Percentiles rank a stretch among this genome's conserved stretches.
phyloP scores from a whole-genome alignment of 345 rosid species.

The Gossypium arboreum region DNA sequence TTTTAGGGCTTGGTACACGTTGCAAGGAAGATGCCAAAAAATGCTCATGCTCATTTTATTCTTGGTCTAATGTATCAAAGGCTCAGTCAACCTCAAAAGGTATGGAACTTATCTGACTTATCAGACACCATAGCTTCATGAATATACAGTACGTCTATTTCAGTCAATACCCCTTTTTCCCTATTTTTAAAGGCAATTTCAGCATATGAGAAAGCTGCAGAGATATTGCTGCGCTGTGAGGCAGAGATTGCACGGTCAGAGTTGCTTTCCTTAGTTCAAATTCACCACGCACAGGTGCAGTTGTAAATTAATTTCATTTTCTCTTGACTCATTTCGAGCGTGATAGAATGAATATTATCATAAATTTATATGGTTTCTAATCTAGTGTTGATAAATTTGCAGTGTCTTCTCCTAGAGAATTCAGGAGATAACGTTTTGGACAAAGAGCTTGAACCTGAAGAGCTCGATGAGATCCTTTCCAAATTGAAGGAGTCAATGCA shows the following conservation, averaged over 20 bases:
- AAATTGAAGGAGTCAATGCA: conserved; percentile 73
- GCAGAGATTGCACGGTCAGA: conserved; percentile 84
- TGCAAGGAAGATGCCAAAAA: conserved; percentile 94
- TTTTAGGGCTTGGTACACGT: conserved; percentile 86
- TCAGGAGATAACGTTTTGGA: conserved; percentile 52
- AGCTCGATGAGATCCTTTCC: conserved; percentile 69
- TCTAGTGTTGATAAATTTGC: conserved; percentile 18
- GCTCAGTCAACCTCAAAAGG: conserved; percentile 89
- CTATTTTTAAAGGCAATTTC: conserved; percentile 57
- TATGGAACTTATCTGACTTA: conserved; percentile 11
- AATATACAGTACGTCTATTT: conserved; percentile 13
- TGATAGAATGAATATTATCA: neutral
- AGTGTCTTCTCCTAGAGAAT: conserved; percentile 82
- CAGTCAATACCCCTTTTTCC: neutral
- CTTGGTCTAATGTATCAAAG: conserved; percentile 96
- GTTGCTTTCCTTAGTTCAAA: conserved; percentile 83
- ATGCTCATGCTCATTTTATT: conserved; percentile 94
- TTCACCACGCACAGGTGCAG: conserved; percentile 94
- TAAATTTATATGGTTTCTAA: conserved; percentile 12
- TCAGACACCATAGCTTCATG: neutral
- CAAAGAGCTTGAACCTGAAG: conserved; percentile 74
- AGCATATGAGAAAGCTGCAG: conserved; percentile 88
- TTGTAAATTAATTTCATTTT: conserved; percentile 9
- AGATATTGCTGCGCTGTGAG: conserved; percentile 75
- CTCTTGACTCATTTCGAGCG: neutral